These are phyloP conservation scores for Penicillium oxalicum DNA, from an alignment of 2,329 filamentous ascomycete genomes.

Conservation along the genomic window DNA sequence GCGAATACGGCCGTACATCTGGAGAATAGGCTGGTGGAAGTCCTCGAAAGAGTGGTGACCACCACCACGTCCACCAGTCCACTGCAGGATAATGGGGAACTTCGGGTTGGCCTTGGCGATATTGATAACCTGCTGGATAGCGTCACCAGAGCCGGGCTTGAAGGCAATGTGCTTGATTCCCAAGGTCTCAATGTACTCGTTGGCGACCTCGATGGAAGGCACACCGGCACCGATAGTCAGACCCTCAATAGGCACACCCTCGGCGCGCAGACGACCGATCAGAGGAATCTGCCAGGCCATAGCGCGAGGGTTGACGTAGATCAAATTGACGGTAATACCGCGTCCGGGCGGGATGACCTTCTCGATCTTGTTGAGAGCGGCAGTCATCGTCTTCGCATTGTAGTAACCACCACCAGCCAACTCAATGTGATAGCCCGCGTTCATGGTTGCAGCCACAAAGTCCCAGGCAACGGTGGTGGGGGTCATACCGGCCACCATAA, in stretches of 20 bases:
- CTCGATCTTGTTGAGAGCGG: slow-evolving; percentile 78
- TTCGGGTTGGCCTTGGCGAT: slow-evolving; percentile 89
- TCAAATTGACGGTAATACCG: slow-evolving; percentile 49
- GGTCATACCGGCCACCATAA: slow-evolving; percentile 93
- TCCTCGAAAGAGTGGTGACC: slow-evolving; percentile 94
- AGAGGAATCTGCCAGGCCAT: slow-evolving; percentile 51
- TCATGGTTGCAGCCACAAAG: slow-evolving; percentile 50
- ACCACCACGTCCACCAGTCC: slow-evolving; percentile 90
- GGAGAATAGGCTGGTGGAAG: slow-evolving; percentile 84
- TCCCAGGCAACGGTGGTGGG: slow-evolving; percentile 78
- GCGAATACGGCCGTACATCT: slow-evolving; percentile 85
- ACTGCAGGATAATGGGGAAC: slow-evolving; percentile 89
- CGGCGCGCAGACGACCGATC: slow-evolving; percentile 55
- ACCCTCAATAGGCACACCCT: slow-evolving; percentile 86
- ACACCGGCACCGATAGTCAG: slow-evolving; percentile 90
- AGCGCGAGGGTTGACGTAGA: slow-evolving; percentile 49
- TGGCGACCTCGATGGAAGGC: slow-evolving; percentile 84
- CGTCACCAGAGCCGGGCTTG: slow-evolving; percentile 85
- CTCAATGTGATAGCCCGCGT: slow-evolving; percentile 45
- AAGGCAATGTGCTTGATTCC: slow-evolving; percentile 90
- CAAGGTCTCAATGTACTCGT: slow-evolving; percentile 89
- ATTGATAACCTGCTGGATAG: slow-evolving; percentile 84
- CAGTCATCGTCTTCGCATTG: slow-evolving; percentile 73
- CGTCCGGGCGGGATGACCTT: slow-evolving; percentile 66
- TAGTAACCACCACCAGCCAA: slow-evolving; percentile 49